Conservation (phyloP, 2,329 filamentous ascomycete species). For the Aureobasidium mangrovei region DNA sequence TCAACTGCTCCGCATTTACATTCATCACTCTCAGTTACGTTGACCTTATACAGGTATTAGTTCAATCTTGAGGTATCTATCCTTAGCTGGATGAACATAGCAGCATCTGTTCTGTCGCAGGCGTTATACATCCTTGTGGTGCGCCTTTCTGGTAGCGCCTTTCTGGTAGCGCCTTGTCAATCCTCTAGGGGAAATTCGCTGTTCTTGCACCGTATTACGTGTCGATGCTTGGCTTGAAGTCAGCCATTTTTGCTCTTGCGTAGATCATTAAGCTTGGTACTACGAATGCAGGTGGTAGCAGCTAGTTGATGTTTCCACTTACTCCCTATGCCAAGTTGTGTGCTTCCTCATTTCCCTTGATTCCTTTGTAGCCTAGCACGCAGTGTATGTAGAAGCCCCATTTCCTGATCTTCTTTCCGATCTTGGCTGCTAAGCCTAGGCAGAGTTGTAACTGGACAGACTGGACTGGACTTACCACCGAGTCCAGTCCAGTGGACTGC, state of each 20-base stretch:
- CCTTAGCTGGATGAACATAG: background rate
- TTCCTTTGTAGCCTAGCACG: background rate
- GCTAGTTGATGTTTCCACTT: background rate
- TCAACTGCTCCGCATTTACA: background rate
- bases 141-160: background rate
- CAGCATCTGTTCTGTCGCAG: background rate
- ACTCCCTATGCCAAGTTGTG: background rate
- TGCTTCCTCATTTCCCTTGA: slow-evolving; percentile 2
- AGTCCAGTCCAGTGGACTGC: no score
- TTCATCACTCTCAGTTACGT: background rate
- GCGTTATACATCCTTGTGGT: slow-evolving; percentile 1
- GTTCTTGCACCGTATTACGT: background rate
- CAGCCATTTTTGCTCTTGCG: background rate
- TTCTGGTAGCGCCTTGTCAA: background rate
- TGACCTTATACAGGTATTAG: background rate
- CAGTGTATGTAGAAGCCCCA: background rate
- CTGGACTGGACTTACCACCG: no score
- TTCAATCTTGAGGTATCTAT: background rate
- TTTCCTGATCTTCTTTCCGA: background rate
- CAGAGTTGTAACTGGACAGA: no score
- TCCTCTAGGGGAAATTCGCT: background rate
- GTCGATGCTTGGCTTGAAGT: background rate
- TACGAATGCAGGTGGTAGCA: background rate
- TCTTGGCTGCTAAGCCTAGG: no score
- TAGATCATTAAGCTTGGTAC: background rate